phyloP scores from a whole-genome alignment of 257 asterid species.

The Solanum phureja region DNA sequence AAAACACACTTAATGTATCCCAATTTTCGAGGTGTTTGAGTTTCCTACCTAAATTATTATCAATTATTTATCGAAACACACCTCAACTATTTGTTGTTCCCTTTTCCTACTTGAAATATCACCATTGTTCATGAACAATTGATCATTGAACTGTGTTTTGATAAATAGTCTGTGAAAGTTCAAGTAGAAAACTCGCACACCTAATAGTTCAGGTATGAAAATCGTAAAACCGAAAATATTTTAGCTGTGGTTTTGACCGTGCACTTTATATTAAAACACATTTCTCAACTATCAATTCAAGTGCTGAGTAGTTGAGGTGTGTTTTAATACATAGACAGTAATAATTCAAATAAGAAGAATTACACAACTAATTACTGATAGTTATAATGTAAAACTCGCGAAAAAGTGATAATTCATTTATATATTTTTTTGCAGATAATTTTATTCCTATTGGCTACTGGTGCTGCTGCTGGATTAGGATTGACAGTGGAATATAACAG shows the following conservation, averaged over 20 bases:
- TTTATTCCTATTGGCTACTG: not conserved
- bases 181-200: not conserved
- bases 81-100: not conserved
- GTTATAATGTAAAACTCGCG: accelerated
- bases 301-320: not conserved
- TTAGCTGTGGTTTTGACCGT: accelerated
- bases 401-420: too few species aligned
- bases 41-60: too few species aligned
- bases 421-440: not conserved
- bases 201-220: not conserved
- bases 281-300: not conserved
- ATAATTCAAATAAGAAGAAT: accelerated
- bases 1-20: not conserved
- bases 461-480: constrained; percentile 3
- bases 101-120: not conserved
- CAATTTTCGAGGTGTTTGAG: not conserved
- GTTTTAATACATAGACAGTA: too few species aligned
- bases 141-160: not conserved
- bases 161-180: too few species aligned
- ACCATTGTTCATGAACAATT: not conserved
- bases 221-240: too few species aligned
- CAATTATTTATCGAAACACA: too few species aligned
- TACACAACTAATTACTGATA: accelerated
- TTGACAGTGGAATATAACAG: not conserved
- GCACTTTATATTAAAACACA: not conserved